A percentile compares a stretch with the other conserved stretches of the same genome.
Evolutionary conservation across 345 rosid genomes (phyloP).

Genomic region (Arabidopsis thaliana): TAIR10.1 NC_003074.8:9478001-9478500

Average conservation of each 20-base stretch:
- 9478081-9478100: too few relatives aligned
- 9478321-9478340: neutral
- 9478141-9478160: slow-evolving; percentile 7
- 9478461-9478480: neutral
- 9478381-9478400: neutral
- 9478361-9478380: neutral
- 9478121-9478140: neutral
- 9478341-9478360: neutral
- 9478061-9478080: too few relatives aligned
- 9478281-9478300: neutral
- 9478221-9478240: neutral
- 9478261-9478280: neutral
- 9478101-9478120: neutral
- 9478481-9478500: neutral
- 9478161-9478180: slow-evolving; percentile 9
- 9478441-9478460: neutral
- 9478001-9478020: neutral
- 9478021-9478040: neutral
- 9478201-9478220: slow-evolving; percentile 12
- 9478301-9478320: too few relatives aligned
- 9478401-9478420: neutral
- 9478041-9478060: too few relatives aligned
- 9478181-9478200: neutral
- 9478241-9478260: slow-evolving; percentile 10
- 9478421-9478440: neutral